Evolutionary conservation across 2,329 filamentous ascomycete genomes (phyloP).

Genomic region (Neonectria hederae): DNA sequence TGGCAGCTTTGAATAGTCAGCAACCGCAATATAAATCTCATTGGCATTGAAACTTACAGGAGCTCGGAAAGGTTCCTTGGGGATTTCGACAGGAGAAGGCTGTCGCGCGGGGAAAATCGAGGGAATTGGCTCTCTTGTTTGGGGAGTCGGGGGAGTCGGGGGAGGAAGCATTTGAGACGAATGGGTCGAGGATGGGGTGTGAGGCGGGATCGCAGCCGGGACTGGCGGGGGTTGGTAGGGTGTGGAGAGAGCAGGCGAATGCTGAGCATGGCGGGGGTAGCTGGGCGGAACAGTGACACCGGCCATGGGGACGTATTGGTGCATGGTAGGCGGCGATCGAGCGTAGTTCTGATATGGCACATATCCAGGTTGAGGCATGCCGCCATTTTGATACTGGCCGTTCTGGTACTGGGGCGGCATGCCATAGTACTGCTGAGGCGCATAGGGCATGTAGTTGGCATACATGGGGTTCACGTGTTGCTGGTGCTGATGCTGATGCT

Average conservation of each 20-base stretch:
- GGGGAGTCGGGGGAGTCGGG: slow-evolving; percentile 59
- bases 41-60: slow-evolving; percentile 53
- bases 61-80: slow-evolving; percentile 53
- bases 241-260: slow-evolving; percentile 64
- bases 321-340: slow-evolving; percentile 62
- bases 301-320: slow-evolving; percentile 64
- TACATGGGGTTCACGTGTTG: slow-evolving; percentile 61
- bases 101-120: slow-evolving; percentile 38
- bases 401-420: slow-evolving; percentile 57
- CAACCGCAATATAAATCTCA: not conserved
- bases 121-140: slow-evolving; percentile 46
- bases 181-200: slow-evolving; percentile 64
- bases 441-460: slow-evolving; percentile 62
- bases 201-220: slow-evolving; percentile 54
- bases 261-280: slow-evolving; percentile 61
- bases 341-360: slow-evolving; percentile 61
- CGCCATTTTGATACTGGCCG: slow-evolving; percentile 17
- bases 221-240: slow-evolving; percentile 64
- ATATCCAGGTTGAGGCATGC: slow-evolving; percentile 57
- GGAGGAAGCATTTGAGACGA: slow-evolving; percentile 55
- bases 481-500: slow-evolving; percentile 47
- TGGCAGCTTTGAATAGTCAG: slow-evolving; percentile 57
- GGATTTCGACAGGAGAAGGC: slow-evolving; percentile 38
- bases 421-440: slow-evolving; percentile 57
- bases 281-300: slow-evolving; percentile 55